Conservation (phyloP, 2,329 filamentous ascomycete genomes). For the Fusarium sp. region DNA sequence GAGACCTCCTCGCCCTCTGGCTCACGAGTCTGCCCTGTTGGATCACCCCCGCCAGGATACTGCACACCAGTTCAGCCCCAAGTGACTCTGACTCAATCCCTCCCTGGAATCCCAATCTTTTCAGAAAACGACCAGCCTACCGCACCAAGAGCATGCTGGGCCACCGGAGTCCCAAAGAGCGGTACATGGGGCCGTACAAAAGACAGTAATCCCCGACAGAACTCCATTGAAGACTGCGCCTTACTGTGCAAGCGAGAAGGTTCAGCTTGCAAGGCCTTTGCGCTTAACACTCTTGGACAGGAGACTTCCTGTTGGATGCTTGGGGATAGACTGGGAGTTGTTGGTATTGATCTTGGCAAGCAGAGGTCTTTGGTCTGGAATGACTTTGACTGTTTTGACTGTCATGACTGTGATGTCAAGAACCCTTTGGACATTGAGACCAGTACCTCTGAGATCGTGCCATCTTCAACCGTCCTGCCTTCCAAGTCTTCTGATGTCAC, state of each 20-base stretch:
- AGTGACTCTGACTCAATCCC: background rate
- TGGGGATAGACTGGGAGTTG: background rate
- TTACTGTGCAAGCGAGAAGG: constrained; percentile 8
- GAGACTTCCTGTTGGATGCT: background rate
- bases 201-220: background rate
- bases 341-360: background rate
- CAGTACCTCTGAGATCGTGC: fast-evolving
- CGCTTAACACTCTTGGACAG: background rate
- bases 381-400: constrained; percentile 17
- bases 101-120: background rate
- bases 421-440: background rate
- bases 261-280: constrained; percentile 8
- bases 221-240: constrained; percentile 25
- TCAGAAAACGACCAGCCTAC: background rate
- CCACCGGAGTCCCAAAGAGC: background rate
- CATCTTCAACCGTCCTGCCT: background rate
- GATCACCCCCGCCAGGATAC: constrained; percentile 6
- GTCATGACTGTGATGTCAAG: background rate
- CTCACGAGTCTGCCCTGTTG: background rate
- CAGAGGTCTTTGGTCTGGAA: constrained; percentile 6
- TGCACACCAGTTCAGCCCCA: background rate
- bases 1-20: background rate
- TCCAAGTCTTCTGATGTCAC: fast-evolving
- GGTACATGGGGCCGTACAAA: constrained; percentile 11
- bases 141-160: constrained; percentile 9